phyloP scores from a whole-genome alignment of 2,329 filamentous ascomycete genomes.

The Alternaria angustiovoidea region DNA sequence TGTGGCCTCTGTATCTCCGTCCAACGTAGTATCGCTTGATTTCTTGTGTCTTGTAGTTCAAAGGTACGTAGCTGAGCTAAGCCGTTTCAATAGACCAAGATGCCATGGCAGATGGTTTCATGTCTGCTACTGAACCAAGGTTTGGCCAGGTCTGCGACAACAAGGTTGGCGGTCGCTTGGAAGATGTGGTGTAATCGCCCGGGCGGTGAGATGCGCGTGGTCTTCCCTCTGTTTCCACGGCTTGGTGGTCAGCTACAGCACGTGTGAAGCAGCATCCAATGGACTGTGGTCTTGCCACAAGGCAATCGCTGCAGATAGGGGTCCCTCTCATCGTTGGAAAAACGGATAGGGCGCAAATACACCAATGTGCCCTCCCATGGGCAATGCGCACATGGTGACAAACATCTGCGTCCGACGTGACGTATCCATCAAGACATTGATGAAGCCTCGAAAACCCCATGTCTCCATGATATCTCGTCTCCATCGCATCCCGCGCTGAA shows the following conservation, averaged over 20 bases:
- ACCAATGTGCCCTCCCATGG: background rate
- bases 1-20: conserved; percentile 5
- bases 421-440: background rate
- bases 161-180: conserved; percentile 1
- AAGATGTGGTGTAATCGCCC: conserved; percentile 7
- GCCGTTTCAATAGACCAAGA: background rate
- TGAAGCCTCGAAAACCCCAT: background rate
- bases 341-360: background rate
- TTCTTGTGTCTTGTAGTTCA: conserved; percentile 5
- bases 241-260: conserved; percentile 17
- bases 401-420: background rate
- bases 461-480: background rate
- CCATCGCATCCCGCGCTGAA: background rate
- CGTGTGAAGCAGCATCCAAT: conserved; percentile 14
- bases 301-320: background rate
- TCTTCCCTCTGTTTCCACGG: background rate
- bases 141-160: conserved; percentile 3
- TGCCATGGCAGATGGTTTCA: background rate
- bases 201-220: conserved; percentile 23
- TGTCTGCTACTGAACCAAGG: background rate
- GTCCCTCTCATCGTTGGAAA: background rate
- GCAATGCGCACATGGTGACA: background rate
- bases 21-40: conserved; percentile 6
- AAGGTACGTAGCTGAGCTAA: conserved; percentile 8
- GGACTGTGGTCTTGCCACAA: background rate